A percentile compares a stretch with the other conserved stretches of the same genome.
phyloP scores from a whole-genome alignment of 2,329 filamentous ascomycete genomes.

The Xylaria sp. region DNA sequence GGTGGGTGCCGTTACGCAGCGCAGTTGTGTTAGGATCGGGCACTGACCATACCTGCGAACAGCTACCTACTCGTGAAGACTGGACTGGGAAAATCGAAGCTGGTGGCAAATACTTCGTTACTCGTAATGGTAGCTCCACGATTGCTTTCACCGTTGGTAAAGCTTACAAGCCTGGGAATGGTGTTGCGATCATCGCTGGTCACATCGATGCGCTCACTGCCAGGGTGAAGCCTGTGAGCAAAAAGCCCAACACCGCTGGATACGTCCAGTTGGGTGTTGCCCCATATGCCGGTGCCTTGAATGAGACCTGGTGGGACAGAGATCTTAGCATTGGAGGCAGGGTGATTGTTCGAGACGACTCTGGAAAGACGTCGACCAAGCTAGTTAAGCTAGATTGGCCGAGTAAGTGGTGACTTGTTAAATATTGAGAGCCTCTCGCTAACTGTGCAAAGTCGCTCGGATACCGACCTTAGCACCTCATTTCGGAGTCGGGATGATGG shows the following conservation, averaged over 20 bases:
- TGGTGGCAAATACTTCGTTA: conserved; percentile 90
- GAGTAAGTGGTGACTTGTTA: conserved; percentile 55
- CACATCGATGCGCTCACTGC: conserved; percentile 95
- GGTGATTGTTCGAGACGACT: conserved; percentile 82
- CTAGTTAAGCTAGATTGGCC: conserved; percentile 95
- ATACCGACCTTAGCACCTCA: conserved; percentile 94
- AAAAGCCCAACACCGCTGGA: conserved; percentile 83
- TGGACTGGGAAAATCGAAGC: conserved; percentile 79
- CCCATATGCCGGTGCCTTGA: conserved; percentile 89
- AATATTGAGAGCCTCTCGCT: conserved; percentile 27
- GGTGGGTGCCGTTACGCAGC: conserved; percentile 55
- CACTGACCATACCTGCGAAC: conserved; percentile 24
- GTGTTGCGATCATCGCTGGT: conserved; percentile 87
- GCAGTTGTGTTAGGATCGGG: not conserved
- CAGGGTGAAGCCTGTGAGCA: conserved; percentile 89
- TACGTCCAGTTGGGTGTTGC: conserved; percentile 92
- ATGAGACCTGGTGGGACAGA: conserved; percentile 95
- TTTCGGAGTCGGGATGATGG: conserved; percentile 81
- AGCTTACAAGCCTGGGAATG: conserved; percentile 84
- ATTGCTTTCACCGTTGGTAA: conserved; percentile 88
- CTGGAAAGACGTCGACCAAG: conserved; percentile 81
- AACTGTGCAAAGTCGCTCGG: conserved; percentile 70
- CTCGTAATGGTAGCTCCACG: conserved; percentile 85
- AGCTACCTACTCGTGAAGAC: conserved; percentile 80
- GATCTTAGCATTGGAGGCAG: conserved; percentile 91